Evolutionary conservation across 2,329 filamentous ascomycete species (phyloP), one percentile per base, ranked within the genome.

Genomic region (Penicillium oxalicum): DNA sequence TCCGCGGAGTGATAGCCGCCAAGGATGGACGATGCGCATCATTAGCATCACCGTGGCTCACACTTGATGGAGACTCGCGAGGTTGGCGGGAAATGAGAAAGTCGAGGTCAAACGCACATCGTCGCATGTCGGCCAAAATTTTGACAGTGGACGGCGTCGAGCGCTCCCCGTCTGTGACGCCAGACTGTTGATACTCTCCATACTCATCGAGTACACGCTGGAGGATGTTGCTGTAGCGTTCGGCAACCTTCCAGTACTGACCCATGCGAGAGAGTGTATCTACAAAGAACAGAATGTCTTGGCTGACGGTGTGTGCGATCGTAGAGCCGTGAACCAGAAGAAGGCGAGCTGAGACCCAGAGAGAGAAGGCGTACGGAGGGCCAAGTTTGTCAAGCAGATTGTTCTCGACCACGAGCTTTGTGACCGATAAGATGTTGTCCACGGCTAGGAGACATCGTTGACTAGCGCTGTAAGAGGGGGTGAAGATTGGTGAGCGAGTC

Each of bases 321-420:
- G 90, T 95, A 6, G 88, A 93, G 26, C 89, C 89, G 66, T 95
- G 90, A 2, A 96, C 91, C 7, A 95, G 82, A 4, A 95, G 76
- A 3, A 95, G 77, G 3, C 91, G 84, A 5, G 91, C 89, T 3
- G 88, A 89, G 12, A 95, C 91, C 91, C 91, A 95, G 1, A 95
- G 76, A 0, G 88, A 90, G 64, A 95, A 96, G 3, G 90, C 90
- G 65, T 95, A 95, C 0, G 89, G 90, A 0, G 90, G 90, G 0
- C 91, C 91, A 12, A 95, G 80, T 65, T 90, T 90, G 43, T 82
- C 77, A 18, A 95, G 76, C 65, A 95, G 79, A 44, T 79, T 78
- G 59, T 88, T 86, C 51, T 81, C 81, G 27, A 87, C 79, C 9
- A 94, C 88, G 61, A 89, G 90, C 52, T 87, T 84, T 52, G 84